Evolutionary conservation across 371 early-diverging fungal genomes (phyloP), one percentile per base, ranked within the genome.

Genomic region (Syncephalastrum sp.): DNA sequence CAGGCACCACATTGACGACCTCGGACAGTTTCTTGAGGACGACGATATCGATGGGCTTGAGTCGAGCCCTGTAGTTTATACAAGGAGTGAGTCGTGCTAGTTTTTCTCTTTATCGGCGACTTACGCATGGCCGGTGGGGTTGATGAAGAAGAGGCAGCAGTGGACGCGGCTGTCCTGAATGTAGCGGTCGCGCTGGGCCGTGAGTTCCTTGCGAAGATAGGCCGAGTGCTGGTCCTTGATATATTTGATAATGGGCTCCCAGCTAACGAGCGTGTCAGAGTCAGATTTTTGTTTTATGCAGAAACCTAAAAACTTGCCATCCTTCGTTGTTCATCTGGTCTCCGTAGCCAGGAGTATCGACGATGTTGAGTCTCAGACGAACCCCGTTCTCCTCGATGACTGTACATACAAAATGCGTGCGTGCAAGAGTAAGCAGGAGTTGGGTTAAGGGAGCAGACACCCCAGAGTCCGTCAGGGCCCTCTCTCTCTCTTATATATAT

Each of bases 211-310:
- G 75, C 86, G 93, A 64, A 94, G 77, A 73, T 90, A 94, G 58
- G 89, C 85, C 21, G 90, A 89, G 73, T 93, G 93, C 74, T 94
- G 94, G 67, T 94, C 93, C 78, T 92, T 90, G 64, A 96, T 92
- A 69, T 95, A 94, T 65, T 91, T 91, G 73, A 92, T 85, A 48
- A 92, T 91, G 24, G 91, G 91, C 60, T 90, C 91, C 92, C 92
- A 93, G 77, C 88, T 87, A 72, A 38, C 47, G 5, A 44, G 16
- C 8, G 4, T 27, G 23, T 44, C 6, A 46, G 50, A 44, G 41
- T 24, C 7, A 29, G 7, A 29, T 10, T 21, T 21, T 21, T 21
- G 21, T 21, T 21, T 21, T 21, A 21, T 21, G 21, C 21, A 21
- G 21, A 21, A 21, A 21, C 21, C 21, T 41, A 49, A 49, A 49